Conservation (phyloP, 352 stramenopile genomes). For the Phytophthora kernoviae region DNA sequence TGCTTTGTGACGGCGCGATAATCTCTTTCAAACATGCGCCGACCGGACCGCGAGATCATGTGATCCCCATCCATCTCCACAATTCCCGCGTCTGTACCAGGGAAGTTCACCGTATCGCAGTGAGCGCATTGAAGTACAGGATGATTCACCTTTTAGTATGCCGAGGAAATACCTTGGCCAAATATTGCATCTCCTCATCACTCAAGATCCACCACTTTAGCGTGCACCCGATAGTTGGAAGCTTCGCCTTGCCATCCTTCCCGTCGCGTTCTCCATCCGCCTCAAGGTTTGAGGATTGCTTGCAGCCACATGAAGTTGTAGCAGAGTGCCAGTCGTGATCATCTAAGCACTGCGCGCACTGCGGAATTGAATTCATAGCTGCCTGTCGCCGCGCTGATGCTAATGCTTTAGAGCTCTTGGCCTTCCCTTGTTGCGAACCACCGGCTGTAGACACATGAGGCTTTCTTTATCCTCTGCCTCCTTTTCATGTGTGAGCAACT, state of each 20-base stretch:
- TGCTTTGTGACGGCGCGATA: conserved; percentile 83
- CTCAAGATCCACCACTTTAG: conserved; percentile 82
- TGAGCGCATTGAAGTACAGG: conserved; percentile 76
- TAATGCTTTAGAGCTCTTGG: not conserved
- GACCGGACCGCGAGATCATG: conserved; percentile 69
- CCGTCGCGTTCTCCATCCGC: conserved; percentile 3
- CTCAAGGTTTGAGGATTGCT: conserved; percentile 3
- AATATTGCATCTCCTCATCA: conserved; percentile 69
- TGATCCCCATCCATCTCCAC: conserved; percentile 70
- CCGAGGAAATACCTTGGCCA: conserved; percentile 62
- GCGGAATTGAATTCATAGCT: conserved; percentile 38
- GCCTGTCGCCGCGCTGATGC: conserved; percentile 5
- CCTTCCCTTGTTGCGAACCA: conserved; percentile 4
- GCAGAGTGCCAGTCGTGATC: conserved; percentile 43
- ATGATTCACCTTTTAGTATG: conserved; percentile 46
- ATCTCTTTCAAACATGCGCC: conserved; percentile 80
- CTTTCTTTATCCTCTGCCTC: not conserved
- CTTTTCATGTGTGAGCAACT: conserved; percentile 65
- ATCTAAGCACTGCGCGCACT: conserved; percentile 64
- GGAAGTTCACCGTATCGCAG: conserved; percentile 81
- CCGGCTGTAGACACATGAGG: not conserved
- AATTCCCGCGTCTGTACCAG: conserved; percentile 74
- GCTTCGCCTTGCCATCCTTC: conserved; percentile 12
- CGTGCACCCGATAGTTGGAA: conserved; percentile 6
- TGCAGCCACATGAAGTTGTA: conserved; percentile 41